Base-by-base conservation (phyloP, 2,329 filamentous ascomycete species). In the Trichophyton mentagrophytes region DNA sequence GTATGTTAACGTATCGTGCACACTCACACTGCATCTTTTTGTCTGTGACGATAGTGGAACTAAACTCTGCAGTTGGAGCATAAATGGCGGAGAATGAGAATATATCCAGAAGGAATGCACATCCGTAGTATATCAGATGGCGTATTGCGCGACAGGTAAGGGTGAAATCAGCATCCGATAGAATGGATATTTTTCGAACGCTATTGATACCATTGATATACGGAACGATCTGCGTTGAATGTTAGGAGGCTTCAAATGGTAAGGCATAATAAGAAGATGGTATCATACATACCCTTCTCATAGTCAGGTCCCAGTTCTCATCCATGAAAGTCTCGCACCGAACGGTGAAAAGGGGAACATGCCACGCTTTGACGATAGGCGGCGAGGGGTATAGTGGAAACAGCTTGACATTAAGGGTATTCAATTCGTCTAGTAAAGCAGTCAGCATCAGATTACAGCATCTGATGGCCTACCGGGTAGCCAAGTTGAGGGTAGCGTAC, bases 41-140 rank as follows among this genome's bases (percentile, higher is more conserved):
- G 68, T 96, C 89, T 47, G 82, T 80, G 36, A 93, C 80, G 68
- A 99, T 95, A 36, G 72, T 74, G 64, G 86, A 82, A 64, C 86
- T 83, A 61, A 99, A 86, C 42, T 88, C 86, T 0, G 85, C 80
- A 0, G 89, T 89, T 0, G 87, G 86, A 0, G 91, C 90, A 70
- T 99, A 99, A 68, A 95, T 92, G 47, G 89, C 89, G 36, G 85
- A 81, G 71, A 97, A 99, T 72, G 93, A 90, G 78, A 97, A 97
- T 67, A 96, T 88, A 74, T 99, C 93, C 9, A 97, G 83, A 59
- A 97, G 82, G 27, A 96, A 80, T 40, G 96, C 82, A 68, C 90
- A 92, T 69, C 92, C 89, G 73, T 97, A 96, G 78, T 95, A 95
- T 27, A 97, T 80, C 8, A 99, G 81, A 71, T 97, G 92, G 64